A percentile compares a stretch with the other conserved stretches of the same genome.
Conservation (phyloP, 1,284 basidiomycete genomes). For the Apiotrichum siamense region DNA sequence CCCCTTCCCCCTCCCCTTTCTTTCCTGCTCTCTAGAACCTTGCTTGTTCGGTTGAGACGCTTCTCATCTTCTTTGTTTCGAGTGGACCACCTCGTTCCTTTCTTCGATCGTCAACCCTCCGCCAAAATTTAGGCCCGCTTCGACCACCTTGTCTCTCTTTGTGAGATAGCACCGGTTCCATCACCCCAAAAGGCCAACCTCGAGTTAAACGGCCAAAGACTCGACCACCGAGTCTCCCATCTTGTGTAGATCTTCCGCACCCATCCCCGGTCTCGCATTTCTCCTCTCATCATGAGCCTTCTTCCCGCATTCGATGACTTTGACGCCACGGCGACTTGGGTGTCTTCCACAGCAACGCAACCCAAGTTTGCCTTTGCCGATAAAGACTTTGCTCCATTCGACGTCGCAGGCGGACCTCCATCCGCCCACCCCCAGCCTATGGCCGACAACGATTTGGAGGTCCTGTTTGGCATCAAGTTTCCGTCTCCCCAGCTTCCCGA, state of each 20-base stretch:
- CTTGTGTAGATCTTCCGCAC: not conserved
- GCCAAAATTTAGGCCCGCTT: not conserved
- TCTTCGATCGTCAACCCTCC: not conserved
- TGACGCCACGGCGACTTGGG: slow-evolving; percentile 9
- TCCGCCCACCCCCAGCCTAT: not conserved
- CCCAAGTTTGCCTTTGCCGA: slow-evolving; percentile 4
- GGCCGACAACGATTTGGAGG: slow-evolving; percentile 2
- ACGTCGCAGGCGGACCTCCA: not conserved
- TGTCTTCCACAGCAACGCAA: slow-evolving; percentile 1
- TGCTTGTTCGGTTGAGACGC: not conserved
- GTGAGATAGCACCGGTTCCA: not conserved
- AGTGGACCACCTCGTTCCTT: not conserved
- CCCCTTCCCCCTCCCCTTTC: not conserved
- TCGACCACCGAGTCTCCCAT: no score
- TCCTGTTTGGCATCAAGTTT: slow-evolving; percentile 7
- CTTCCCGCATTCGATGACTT: slow-evolving; percentile 10
- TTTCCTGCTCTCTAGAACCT: not conserved
- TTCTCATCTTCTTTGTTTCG: not conserved
- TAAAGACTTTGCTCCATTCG: slow-evolving; percentile 3
- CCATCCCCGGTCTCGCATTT: not conserved
- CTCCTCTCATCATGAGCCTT: slow-evolving; percentile 5
- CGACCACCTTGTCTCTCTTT: not conserved
- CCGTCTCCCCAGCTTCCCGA: slow-evolving; percentile 7
- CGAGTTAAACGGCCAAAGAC: no score
- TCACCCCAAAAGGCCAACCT: not conserved